Conservation (phyloP, 306 rosid genomes). For the Cucurbita pepo region DNA sequence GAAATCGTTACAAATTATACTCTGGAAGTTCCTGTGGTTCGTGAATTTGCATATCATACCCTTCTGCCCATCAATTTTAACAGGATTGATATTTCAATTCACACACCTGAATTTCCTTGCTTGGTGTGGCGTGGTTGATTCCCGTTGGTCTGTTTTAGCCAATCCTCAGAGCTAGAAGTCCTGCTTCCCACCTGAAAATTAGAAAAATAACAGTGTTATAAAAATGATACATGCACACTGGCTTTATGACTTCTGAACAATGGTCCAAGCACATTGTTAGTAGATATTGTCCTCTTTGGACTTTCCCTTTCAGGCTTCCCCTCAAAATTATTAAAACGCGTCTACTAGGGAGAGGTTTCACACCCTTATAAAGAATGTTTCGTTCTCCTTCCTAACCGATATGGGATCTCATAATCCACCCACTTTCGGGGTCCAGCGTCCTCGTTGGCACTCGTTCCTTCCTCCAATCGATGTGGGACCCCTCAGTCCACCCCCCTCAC, state of each 20-base stretch:
- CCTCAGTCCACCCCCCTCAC: too few species aligned
- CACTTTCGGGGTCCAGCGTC: too few species aligned
- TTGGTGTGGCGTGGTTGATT: conserved; percentile 21
- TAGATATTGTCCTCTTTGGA: too few species aligned
- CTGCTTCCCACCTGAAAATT: conserved; percentile 21
- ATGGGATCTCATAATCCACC: too few species aligned
- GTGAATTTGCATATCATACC: neutral
- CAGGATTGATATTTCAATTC: neutral
- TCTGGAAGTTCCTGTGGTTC: neutral
- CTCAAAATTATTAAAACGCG: too few species aligned
- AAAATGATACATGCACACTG: neutral
- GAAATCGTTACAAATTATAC: neutral
- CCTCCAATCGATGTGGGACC: too few species aligned
- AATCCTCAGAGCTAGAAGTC: conserved; percentile 18
- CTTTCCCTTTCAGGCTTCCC: too few species aligned
- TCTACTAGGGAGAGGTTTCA: too few species aligned
- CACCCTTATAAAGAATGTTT: too few species aligned
- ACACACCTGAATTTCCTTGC: conserved; percentile 23
- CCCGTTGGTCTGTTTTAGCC: conserved; percentile 18
- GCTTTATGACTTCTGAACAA: neutral
- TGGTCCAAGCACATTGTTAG: too few species aligned
- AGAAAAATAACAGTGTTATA: neutral
- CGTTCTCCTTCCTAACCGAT: too few species aligned
- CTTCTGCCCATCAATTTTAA: neutral
- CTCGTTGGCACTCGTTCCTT: too few species aligned